A percentile compares a stretch with the other conserved stretches of the same genome.
Evolutionary conservation across 306 rosid genomes (phyloP).

Genomic region (Quercus rubra): DNA sequence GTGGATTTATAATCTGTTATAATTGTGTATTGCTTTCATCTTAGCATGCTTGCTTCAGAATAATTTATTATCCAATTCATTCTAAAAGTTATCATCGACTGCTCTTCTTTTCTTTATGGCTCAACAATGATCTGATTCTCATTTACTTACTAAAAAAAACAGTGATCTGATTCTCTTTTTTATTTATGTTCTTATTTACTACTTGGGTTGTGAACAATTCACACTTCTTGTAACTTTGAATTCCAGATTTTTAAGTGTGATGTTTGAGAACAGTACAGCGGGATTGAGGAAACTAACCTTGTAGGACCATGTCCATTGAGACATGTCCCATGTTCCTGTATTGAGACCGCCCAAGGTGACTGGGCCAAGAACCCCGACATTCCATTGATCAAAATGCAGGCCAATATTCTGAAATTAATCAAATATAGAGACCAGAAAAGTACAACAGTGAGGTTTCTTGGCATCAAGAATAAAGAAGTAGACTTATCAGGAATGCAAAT

Average conservation of each 20-base stretch:
- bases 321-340: slow-evolving; percentile 82
- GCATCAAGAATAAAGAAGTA: background rate
- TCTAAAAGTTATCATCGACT: background rate
- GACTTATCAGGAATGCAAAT: background rate
- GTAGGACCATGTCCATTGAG: slow-evolving; percentile 77
- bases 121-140: background rate
- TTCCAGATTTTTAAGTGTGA: background rate
- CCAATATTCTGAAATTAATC: slow-evolving; percentile 68
- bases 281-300: slow-evolving; percentile 51
- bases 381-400: slow-evolving; percentile 78
- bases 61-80: background rate
- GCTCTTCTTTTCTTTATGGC: background rate
- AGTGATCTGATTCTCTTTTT: too few species aligned
- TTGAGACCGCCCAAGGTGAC: slow-evolving; percentile 74
- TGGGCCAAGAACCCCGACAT: slow-evolving; percentile 87
- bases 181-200: too few species aligned
- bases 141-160: too few species aligned
- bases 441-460: background rate
- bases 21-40: too few species aligned
- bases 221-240: background rate
- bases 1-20: too few species aligned
- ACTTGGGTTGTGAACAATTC: background rate
- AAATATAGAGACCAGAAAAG: slow-evolving; percentile 12
- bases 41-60: background rate
- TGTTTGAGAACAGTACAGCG: background rate